These are phyloP conservation scores for Syzygium syzygioides DNA, from an alignment of 441 rosid species.

Conservation along the genomic window DNA sequence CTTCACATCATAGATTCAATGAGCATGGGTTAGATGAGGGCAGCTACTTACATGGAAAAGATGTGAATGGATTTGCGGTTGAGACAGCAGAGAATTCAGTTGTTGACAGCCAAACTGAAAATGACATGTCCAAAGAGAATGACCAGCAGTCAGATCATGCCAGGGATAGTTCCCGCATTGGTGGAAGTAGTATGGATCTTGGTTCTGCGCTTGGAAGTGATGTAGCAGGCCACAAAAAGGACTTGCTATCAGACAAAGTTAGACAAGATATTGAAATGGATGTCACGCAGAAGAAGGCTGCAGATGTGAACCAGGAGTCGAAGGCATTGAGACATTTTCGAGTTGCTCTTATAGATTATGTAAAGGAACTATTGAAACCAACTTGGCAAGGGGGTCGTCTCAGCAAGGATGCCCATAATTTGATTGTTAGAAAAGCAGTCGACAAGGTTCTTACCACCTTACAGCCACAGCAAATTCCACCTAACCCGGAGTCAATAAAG, in stretches of 20 bases:
- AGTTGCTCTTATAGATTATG: conserved; percentile 50
- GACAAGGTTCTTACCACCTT: conserved; percentile 69
- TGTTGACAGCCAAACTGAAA: conserved; percentile 34
- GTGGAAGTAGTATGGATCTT: conserved; percentile 21
- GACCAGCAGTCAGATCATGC: conserved; percentile 25
- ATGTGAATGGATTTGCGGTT: conserved; percentile 21
- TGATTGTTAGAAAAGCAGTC: conserved; percentile 62
- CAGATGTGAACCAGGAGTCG: conserved; percentile 30
- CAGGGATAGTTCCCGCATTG: conserved; percentile 27
- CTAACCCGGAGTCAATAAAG: conserved; percentile 37
- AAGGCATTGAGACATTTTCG: conserved; percentile 56
- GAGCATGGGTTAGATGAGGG: conserved; percentile 28
- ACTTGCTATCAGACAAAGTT: conserved; percentile 23
- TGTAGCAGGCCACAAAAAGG: conserved; percentile 29
- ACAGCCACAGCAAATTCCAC: conserved; percentile 58
- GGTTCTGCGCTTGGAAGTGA: conserved; percentile 30
- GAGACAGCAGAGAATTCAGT: conserved; percentile 48
- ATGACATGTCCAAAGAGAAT: conserved; percentile 38
- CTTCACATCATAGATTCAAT: conserved; percentile 30
- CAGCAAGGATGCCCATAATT: conserved; percentile 76
- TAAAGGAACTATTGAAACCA: conserved; percentile 76
- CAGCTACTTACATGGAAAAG: conserved; percentile 24
- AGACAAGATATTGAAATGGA: conserved; percentile 27
- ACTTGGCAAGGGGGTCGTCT: conserved; percentile 78
- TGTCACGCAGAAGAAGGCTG: conserved; percentile 39